These are phyloP conservation scores for Botrytis fabae DNA, from an alignment of 2,329 filamentous ascomycete species.

Conservation along the genomic window DNA sequence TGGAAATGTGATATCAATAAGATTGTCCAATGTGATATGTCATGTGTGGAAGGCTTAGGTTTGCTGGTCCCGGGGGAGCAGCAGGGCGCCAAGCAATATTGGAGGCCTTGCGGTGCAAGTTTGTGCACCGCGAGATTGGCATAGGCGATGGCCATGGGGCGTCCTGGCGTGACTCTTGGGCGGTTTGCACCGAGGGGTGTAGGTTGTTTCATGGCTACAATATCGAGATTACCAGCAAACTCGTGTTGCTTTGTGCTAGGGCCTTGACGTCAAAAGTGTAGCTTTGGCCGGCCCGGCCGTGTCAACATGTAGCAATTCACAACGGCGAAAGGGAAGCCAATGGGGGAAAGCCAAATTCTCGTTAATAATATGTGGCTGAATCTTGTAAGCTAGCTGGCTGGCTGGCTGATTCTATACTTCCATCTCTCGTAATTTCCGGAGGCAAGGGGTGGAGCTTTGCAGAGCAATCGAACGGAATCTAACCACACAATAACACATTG, in stretches of 20 bases:
- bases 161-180: neutral
- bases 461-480: neutral
- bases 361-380: neutral
- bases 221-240: neutral
- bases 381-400: neutral
- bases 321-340: neutral
- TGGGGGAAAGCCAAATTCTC: neutral
- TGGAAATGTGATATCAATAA: neutral
- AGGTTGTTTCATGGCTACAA: neutral
- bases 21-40: neutral
- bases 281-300: neutral
- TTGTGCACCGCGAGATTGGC: neutral
- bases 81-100: slow-evolving; percentile 8
- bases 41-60: neutral
- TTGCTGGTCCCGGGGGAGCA: neutral
- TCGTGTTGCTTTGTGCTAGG: neutral
- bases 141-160: neutral
- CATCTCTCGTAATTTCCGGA: neutral
- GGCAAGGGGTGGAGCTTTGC: neutral
- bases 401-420: neutral
- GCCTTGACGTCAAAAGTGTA: neutral
- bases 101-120: neutral
- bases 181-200: neutral
- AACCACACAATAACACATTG: neutral
- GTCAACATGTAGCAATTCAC: neutral